Base-by-base conservation (phyloP, 371 early-diverging fungal species). In the Dichotomocladium elegans region DNA sequence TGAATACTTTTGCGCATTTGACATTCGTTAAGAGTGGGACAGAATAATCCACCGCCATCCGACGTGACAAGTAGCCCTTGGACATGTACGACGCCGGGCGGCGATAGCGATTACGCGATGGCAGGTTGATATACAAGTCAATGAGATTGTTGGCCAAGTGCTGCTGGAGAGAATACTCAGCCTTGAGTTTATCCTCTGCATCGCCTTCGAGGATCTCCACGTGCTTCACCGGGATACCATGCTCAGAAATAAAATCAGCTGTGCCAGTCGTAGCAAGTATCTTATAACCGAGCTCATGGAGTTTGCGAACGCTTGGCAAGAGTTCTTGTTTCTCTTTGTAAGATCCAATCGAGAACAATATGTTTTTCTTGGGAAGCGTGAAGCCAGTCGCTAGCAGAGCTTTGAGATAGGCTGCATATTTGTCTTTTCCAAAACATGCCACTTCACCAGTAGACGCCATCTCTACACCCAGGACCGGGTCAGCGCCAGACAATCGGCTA, bases 361-460 rank as follows among this genome's bases (percentile, higher is more conserved):
- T 81, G 79, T 93, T 95, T 81, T 92, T 92, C 79, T 90, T 87
- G 44, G 96, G 96, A 48, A 94, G 71, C 17, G 70, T 72, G 70
- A 96, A 95, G 3, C 92, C 92, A 19, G 95, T 95, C 26, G 96
- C 88, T 35, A 93, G 70, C 55, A 96, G 66, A 3, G 94, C 93
- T 83, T 91, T 92, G 41, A 95, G 68, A 70, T 95, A 96, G n/a
- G 98, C 98, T 51, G 93, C 90, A 72, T 93, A 92, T 75, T 93
- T 93, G 79, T 92, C 90, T 54, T 87, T 82, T 40, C 96, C 96
- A 63, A 96, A 95, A 68, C 94, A 94, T 2, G 98, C 98, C 19
- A 98, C 98, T 74, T 98, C 98, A 58, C 98, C 98, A 4, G 98
- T 98, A 22, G 95, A 94, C 8, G 95, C 95, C 98, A 97, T 97